A percentile compares a stretch with the other conserved stretches of the same genome.
Evolutionary conservation across 1,284 basidiomycete species (phyloP).

Genomic region (Kalmanozyma brasiliensis): DNA sequence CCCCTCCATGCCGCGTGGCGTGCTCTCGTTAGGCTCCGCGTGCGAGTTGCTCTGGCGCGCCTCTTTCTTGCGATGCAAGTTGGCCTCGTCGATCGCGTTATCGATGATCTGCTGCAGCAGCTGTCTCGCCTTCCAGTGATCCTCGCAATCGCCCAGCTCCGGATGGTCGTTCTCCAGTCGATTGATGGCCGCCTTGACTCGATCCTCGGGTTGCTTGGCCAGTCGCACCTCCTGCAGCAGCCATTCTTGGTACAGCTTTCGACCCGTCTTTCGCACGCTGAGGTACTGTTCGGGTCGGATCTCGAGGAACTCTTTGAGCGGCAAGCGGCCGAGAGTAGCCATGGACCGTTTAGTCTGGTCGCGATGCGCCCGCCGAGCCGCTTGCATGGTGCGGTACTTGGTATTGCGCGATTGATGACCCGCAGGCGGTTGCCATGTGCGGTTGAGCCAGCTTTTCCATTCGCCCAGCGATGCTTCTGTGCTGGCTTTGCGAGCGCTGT

Average conservation of each 20-base stretch:
- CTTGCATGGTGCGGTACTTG: slow-evolving; percentile 51
- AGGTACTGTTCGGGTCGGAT: slow-evolving; percentile 52
- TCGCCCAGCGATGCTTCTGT: slow-evolving; percentile 41
- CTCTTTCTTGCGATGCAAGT: slow-evolving; percentile 52
- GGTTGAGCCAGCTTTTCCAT: slow-evolving; percentile 49
- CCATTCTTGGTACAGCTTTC: slow-evolving; percentile 56
- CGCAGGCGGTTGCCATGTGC: slow-evolving; percentile 37
- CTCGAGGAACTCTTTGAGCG: slow-evolving; percentile 55
- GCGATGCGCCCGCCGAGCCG: slow-evolving; percentile 40
- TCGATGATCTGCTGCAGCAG: slow-evolving; percentile 58
- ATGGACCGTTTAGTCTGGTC: slow-evolving; percentile 50
- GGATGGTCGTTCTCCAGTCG: slow-evolving; percentile 47
- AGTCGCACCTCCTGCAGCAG: slow-evolving; percentile 51
- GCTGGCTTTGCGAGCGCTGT: slow-evolving; percentile 29
- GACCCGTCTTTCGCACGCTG: slow-evolving; percentile 50
- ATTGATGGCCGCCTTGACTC: slow-evolving; percentile 51
- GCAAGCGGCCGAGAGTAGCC: slow-evolving; percentile 52
- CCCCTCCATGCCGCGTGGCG: slow-evolving; percentile 21
- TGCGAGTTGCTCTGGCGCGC: slow-evolving; percentile 32
- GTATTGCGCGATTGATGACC: slow-evolving; percentile 34
- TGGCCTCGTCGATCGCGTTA: slow-evolving; percentile 57
- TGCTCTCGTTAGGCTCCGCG: slow-evolving; percentile 27
- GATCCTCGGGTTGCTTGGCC: slow-evolving; percentile 53
- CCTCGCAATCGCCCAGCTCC: slow-evolving; percentile 54
- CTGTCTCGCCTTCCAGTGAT: slow-evolving; percentile 53